Conservation (phyloP, 2,329 filamentous ascomycete species). For the Fusarium chaquense region DNA sequence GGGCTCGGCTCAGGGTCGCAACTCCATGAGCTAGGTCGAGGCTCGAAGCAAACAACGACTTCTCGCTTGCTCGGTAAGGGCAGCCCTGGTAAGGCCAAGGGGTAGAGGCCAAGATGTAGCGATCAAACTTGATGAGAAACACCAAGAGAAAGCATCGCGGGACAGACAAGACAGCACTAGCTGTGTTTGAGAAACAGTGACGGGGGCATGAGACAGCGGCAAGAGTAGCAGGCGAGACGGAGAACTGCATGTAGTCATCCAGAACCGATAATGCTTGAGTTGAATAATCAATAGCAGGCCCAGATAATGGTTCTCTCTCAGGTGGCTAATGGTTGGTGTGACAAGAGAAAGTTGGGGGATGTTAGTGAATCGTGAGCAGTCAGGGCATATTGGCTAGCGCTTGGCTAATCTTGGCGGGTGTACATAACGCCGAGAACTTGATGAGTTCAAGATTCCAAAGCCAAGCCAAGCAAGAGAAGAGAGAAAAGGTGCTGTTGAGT, state of each 20-base stretch:
- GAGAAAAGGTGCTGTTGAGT: constrained; percentile 21
- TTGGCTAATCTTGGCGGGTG: constrained; percentile 36
- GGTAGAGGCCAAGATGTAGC: constrained; percentile 15
- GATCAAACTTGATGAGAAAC: constrained; percentile 46
- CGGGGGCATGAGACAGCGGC: constrained; percentile 39
- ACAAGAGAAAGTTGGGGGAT: constrained; percentile 30
- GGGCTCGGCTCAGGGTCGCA: constrained; percentile 34
- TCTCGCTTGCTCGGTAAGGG: constrained; percentile 8
- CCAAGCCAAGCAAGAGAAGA: not conserved
- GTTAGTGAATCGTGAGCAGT: constrained; percentile 26
- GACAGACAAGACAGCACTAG: constrained; percentile 21
- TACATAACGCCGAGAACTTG: constrained; percentile 20
- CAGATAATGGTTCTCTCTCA: constrained; percentile 29
- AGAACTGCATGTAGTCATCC: constrained; percentile 1
- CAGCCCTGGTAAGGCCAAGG: constrained; percentile 1
- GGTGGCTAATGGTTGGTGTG: constrained; percentile 27
- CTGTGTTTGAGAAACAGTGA: constrained; percentile 36
- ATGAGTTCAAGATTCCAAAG: not conserved
- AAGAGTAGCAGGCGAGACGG: constrained; percentile 17
- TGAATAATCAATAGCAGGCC: constrained; percentile 9
- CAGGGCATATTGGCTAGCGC: constrained; percentile 25
- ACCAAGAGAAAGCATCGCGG: constrained; percentile 33
- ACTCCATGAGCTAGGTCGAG: constrained; percentile 25
- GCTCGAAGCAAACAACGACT: constrained; percentile 17
- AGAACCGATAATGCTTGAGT: not conserved